A percentile compares a stretch with the other conserved stretches of the same genome.
phyloP scores from a whole-genome alignment of 768 basidiomycete genomes.

The Cubamyces lactineus region DNA sequence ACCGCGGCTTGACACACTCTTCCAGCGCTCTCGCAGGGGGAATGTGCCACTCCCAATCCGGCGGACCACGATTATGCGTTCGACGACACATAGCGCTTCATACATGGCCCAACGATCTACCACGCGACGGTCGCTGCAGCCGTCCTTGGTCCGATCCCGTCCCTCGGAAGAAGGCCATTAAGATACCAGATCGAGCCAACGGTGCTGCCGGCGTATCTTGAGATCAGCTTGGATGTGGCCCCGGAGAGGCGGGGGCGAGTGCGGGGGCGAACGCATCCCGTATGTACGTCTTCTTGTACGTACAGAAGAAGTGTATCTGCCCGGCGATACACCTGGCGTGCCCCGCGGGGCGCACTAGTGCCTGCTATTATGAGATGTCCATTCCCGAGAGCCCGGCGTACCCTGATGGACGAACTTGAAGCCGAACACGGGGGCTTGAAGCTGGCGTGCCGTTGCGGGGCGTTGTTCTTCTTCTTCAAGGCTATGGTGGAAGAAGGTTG shows the following conservation, averaged over 20 bases:
- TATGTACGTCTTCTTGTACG: constrained; percentile 2
- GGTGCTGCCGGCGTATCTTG: not conserved
- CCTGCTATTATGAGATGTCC: not conserved
- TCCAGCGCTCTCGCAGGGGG: not conserved
- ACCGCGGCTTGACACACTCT: no score
- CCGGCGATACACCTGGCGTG: constrained; percentile 7
- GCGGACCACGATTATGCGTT: not conserved
- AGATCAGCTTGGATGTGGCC: not conserved
- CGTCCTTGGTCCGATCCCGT: no score
- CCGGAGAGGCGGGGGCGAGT: not conserved
- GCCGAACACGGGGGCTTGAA: no score
- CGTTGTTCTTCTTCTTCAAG: no score
- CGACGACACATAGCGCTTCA: not conserved
- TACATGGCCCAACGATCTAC: not conserved
- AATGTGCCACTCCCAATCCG: not conserved
- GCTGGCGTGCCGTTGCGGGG: no score
- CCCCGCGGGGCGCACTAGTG: not conserved
- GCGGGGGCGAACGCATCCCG: not conserved
- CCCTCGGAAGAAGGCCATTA: no score
- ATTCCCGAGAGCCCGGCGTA: no score
- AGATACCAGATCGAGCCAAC: no score
- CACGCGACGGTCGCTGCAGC: not conserved
- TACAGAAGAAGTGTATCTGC: constrained; percentile 6
- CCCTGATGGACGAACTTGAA: not conserved
- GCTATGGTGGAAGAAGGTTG: no score